Evolutionary conservation across 176 grass and related monocot genomes (phyloP).

Genomic region (Zoysia japonica): DNA sequence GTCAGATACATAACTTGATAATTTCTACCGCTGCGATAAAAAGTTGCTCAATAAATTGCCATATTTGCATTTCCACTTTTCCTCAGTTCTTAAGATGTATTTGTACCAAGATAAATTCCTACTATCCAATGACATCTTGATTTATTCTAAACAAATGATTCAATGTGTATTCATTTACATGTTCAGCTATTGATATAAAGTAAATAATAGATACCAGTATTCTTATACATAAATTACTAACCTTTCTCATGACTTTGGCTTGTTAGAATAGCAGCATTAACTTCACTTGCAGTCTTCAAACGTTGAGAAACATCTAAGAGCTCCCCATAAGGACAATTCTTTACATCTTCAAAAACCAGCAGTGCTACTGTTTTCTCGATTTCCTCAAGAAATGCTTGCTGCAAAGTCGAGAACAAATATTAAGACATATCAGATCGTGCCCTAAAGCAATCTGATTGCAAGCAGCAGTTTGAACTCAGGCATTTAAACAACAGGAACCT

Average conservation of each 20-base stretch:
- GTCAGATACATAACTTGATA: not conserved
- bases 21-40: not conserved
- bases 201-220: slow-evolving; percentile 9
- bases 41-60: not conserved
- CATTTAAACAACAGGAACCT: slow-evolving; percentile 1
- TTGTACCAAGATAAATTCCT: not conserved
- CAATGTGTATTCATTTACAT: not conserved
- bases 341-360: slow-evolving; percentile 88
- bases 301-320: slow-evolving; percentile 92
- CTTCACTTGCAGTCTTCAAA: slow-evolving; percentile 90
- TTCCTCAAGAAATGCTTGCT: slow-evolving; percentile 93
- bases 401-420: slow-evolving; percentile 16
- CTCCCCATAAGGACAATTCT: slow-evolving; percentile 88
- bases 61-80: not conserved
- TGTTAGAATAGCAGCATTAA: slow-evolving; percentile 94
- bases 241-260: slow-evolving; percentile 99
- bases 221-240: slow-evolving; percentile 37
- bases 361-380: slow-evolving; percentile 94
- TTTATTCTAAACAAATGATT: not conserved
- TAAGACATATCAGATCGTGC: slow-evolving; percentile 3
- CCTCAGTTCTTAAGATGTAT: slow-evolving; percentile 13
- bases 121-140: not conserved
- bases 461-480: not conserved
- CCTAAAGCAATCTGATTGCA: not conserved
- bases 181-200: not conserved